Base-by-base conservation (phyloP, 345 rosid species). In the Acer negundo region DNA sequence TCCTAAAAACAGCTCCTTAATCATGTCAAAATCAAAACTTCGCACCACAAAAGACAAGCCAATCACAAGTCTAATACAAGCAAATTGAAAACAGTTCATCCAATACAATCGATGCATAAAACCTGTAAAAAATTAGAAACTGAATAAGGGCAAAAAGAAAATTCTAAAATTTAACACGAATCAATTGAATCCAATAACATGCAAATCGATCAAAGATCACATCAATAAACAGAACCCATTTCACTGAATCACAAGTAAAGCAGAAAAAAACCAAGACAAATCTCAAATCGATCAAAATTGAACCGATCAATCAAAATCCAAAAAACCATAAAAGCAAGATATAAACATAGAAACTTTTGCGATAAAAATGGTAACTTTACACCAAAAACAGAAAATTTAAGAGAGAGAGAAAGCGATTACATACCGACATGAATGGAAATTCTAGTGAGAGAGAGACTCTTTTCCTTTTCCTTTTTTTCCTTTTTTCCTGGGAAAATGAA, bases 381-480 rank as follows among this genome's bases (percentile, higher is more conserved):
- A 7, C 28, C 63, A 55, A 76, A 70, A 47, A 38, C 7, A 76
- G 19, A 73, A 75, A 74, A 42, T 70, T 8, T 61, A 0, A 62
- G 23, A 78, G 35, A 78, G 35, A 63, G 56, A 74, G 42, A 65
- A 15, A 65, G 77, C 56, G 74, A 55, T 68, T 16, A 80, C 93
- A 78, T 87, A 90, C 94, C 94, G 91, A 83, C 94, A 90, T 90
- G 88, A 84, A 85, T 85, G 77, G 15, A 63, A 69, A 65, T 23
- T 22, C 55, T 23, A 58, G 83, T 77, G 82, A 79, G 85, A 83
- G 79, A 82, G 79, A 82, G n/a, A 24, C 12, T 10, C 15, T 10
- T 75, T 64, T 62, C 5, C 38, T 35, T 35, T 35, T 35, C 6
- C 38, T 35, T 2, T 15, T 15, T 9, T 38, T 22, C 12, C 12